Base-by-base conservation (phyloP, 2,329 filamentous ascomycete species). In the Ceratocystis colombiana region DNA sequence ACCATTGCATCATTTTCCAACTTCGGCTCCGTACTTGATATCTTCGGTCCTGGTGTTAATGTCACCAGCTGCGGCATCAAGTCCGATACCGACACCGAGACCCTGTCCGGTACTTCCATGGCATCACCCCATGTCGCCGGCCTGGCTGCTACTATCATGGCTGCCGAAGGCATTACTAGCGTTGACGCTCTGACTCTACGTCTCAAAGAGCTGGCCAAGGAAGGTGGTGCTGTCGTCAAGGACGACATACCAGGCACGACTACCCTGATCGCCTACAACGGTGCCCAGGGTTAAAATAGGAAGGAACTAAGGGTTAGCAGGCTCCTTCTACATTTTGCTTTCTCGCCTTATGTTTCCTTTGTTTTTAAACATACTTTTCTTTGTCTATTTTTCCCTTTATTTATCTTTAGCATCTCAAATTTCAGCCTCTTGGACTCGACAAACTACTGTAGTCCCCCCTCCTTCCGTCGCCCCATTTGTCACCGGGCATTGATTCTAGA, bases 41-140 rank as follows among this genome's bases (percentile, higher is more conserved):
- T 85, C 70, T 84, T 79, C 69, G 82, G 79, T 15, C 81, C 82
- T 2, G 83, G 83, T 62, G 80, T 84, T 64, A 70, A 79, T 62
- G 77, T 85, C 33, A 73, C 79, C 65, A 82, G 79, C 69, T 79
- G 80, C 50, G 80, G 80, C 65, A 83, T 83, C 73, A 69, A 71
- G n/a, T 78, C 72, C 69, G 74, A 81, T 71, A 79, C 74, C 22
- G 78, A 74, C 68, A 79, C 75, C 62, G 74, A 74, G 45, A 73
- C 72, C 20, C 75, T 84, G 61, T 81, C 78, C 70, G 82, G 82
- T 64, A 84, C 82, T 68, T 82, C 80, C 69, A 88, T 87, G 85
- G 85, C 87, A 30, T 80, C 81, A 12, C 87, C 87, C 1, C 86
- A 88, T 72, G 79, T 89, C 65, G 81, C 84, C 61, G 87, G 87